These are phyloP conservation scores for Crataegus laevigata DNA, from an alignment of 306 rosid genomes.

Conservation along the genomic window DNA sequence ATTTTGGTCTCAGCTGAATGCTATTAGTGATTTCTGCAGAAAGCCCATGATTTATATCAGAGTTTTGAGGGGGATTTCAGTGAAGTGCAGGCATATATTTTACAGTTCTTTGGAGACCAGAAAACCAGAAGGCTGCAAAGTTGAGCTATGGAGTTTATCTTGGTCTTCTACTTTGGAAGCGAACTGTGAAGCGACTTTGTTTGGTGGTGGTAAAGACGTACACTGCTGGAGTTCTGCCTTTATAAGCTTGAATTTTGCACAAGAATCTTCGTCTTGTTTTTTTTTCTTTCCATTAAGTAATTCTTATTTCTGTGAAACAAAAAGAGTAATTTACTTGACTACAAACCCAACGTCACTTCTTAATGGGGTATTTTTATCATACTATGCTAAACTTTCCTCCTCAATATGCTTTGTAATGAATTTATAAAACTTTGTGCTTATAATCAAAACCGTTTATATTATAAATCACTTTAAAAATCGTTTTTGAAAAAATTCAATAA, in stretches of 20 bases:
- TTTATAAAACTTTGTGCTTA: too few relatives aligned
- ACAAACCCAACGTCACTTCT: neutral
- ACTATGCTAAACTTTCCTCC: neutral
- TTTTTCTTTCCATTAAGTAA: neutral
- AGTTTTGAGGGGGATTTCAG: neutral
- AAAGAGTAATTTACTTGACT: neutral
- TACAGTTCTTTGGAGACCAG: neutral
- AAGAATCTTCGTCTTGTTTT: neutral
- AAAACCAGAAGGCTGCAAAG: neutral
- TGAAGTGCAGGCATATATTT: neutral
- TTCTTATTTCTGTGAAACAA: neutral
- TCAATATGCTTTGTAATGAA: too few relatives aligned
- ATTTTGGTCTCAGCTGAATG: constrained; percentile 3
- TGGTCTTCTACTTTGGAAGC: neutral
- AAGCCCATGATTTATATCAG: neutral
- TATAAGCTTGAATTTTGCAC: neutral
- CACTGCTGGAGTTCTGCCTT: neutral
- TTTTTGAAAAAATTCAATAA: too few relatives aligned
- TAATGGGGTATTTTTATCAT: neutral
- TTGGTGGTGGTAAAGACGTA: neutral
- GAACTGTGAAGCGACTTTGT: neutral
- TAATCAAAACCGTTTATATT: too few relatives aligned
- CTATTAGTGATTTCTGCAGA: neutral
- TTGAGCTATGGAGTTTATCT: neutral
- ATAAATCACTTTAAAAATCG: too few relatives aligned